Base-by-base conservation (phyloP, 805 yeast species). In the Metschnikowia similis region DNA sequence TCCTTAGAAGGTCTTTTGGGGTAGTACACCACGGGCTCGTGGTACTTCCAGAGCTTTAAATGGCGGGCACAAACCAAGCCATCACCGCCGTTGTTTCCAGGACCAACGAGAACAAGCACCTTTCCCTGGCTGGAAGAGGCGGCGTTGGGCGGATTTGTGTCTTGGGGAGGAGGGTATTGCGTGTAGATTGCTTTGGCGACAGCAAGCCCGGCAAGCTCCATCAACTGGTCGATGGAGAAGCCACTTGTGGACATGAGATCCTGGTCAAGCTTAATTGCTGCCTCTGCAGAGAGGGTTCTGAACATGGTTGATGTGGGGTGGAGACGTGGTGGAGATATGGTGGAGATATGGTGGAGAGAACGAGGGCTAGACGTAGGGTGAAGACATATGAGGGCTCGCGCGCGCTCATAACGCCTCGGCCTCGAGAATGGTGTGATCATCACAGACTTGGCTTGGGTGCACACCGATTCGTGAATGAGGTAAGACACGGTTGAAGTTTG, bases 1-100 rank as follows among this genome's bases (percentile, higher is more conserved):
- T 76, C 80, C 55, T 74, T 76, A 40, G 81, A 75, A 47, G 73
- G 75, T 44, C 64, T 59, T 59, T 84, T 88, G 2, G 98, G 97
- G 61, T 90, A 91, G 65, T 78, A 90, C 0, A 92, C 76, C 4
- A 79, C 70, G 1, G 97, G 96, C 5, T 72, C 69, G 64, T 83
- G 89, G 2, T 94, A 94, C 8, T 68, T 68, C 75, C 94, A 82
- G 10, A 90, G 69, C 56, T 81, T 81, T 54, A 94, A 71, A 64
- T 94, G 99, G 39, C 99, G 76, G 1, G 97, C 96, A 29, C 97
- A 96, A 1, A 94, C 99, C 11, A 94, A 71, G 0, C 98, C 99
- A 68, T 94, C 99, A 2, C 98, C 99, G 1, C 96, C 92, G 62
- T 94, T 94, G 62, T 94, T 94, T 1, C 99, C 99, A 0, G 98